Base-by-base conservation (phyloP, 2,329 filamentous ascomycete species). In the Arthrobotrys entomopaga region DNA sequence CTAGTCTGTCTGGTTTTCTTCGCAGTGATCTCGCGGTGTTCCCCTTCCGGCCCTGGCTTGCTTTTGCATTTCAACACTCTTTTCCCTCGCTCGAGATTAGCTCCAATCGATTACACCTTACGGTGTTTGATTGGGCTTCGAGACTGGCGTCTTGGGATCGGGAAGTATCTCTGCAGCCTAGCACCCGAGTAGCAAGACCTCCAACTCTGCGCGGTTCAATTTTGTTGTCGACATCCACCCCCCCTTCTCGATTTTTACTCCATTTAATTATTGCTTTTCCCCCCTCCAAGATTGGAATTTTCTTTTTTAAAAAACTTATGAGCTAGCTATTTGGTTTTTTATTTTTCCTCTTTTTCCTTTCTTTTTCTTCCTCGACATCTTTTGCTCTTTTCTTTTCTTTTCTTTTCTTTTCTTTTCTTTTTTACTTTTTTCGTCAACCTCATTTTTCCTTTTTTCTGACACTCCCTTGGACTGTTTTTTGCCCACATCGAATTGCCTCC, bases 141-240 rank as follows among this genome's bases (percentile, higher is more conserved):
- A 58, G 48, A 34, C 65, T 61, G 65, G 65, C 52, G 49, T 70
- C 56, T 46, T 52, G n/a, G 57, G 65, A 70, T 70, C 58, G 65
- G 67, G 48, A 65, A 56, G 67, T 73, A 65, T 61, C 60, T 73
- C 58, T 72, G 67, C 46, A 73, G 67, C 67, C 67, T 73, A 73
- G 65, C 46, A 67, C 65, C 64, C 65, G 65, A 66, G 58, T 20
- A 71, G 40, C 43, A 43, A 63, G 59, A 60, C 67, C 65, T 73
- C 67, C 67, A 73, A 73, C 60, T 65, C 38, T 60, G 60, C 54
- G 67, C 67, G 67, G 67, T 61, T 60, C 67, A 65, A 73, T 49
- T 65, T 58, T 11, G 46, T 26, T 70, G 59, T 72, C 53, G 59
- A 65, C 67, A 65, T 65, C 53, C 57, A 48, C 38, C 49, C 48